phyloP scores from a whole-genome alignment of 768 basidiomycete genomes.

The Lactifluus volemus region DNA sequence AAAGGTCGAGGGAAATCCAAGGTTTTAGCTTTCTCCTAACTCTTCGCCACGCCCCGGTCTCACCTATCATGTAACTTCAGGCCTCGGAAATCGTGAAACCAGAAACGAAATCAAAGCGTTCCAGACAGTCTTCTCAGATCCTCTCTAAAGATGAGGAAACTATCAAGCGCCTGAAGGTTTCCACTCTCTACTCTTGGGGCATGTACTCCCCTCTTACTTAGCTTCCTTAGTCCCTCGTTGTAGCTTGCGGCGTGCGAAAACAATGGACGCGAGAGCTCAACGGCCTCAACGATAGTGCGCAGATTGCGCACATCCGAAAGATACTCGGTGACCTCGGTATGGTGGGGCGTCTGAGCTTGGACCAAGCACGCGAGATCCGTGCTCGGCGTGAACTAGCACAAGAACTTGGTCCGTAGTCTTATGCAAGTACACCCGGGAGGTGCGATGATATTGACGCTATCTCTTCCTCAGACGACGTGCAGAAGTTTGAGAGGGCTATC shows the following conservation, averaged over 20 bases:
- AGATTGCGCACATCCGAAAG: constrained; percentile 55
- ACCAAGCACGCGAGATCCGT: constrained; percentile 72
- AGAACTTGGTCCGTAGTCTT: constrained; percentile 54
- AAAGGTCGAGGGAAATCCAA: constrained; percentile 30
- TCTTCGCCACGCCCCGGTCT: neutral
- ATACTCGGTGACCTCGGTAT: constrained; percentile 71
- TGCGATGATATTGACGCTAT: neutral
- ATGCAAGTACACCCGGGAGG: neutral
- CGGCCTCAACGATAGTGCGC: constrained; percentile 45
- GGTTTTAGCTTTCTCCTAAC: constrained; percentile 20
- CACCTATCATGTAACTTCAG: neutral
- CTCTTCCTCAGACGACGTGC: constrained; percentile 55
- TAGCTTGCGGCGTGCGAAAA: constrained; percentile 71
- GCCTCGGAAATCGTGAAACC: constrained; percentile 21
- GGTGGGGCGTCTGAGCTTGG: constrained; percentile 66
- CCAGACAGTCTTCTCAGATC: constrained; percentile 21
- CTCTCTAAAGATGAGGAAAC: constrained; percentile 59
- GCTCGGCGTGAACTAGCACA: constrained; percentile 66
- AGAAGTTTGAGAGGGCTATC: constrained; percentile 50
- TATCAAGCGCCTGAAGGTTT: constrained; percentile 67
- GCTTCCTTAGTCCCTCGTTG: constrained; percentile 48
- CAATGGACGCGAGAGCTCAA: constrained; percentile 69
- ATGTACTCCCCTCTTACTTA: neutral
- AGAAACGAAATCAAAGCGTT: constrained; percentile 27
- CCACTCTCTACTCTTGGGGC: neutral